Conservation (phyloP, 2,329 filamentous ascomycete species). For the Drechslerella stenobrocha region DNA sequence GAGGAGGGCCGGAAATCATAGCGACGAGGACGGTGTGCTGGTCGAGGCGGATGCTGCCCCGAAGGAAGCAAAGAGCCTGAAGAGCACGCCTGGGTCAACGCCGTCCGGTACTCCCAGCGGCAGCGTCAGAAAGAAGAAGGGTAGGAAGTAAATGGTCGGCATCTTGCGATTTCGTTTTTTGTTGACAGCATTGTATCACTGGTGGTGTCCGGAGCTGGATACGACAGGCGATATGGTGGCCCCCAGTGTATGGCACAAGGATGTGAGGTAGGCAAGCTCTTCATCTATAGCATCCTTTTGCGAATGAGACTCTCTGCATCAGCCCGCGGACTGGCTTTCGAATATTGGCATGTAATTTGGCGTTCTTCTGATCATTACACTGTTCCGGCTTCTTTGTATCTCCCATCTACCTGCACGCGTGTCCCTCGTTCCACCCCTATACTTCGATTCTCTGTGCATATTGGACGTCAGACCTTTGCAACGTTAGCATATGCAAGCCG, state of each 20-base stretch:
- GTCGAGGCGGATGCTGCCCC: constrained; percentile 63
- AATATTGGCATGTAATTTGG: constrained; percentile 50
- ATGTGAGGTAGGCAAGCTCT: constrained; percentile 10
- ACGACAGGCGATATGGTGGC: constrained; percentile 1
- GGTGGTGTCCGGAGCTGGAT: too few species aligned
- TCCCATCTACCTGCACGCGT: constrained; percentile 3
- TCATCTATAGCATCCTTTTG: constrained; percentile 8
- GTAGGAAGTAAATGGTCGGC: constrained; percentile 38
- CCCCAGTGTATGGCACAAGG: background rate
- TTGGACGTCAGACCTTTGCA: constrained; percentile 6
- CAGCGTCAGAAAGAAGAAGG: constrained; percentile 49
- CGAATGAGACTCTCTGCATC: background rate
- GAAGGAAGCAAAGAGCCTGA: constrained; percentile 21
- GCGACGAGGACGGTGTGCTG: constrained; percentile 75
- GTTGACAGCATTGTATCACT: too few species aligned
- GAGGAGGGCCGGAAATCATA: constrained; percentile 56
- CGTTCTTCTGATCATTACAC: constrained; percentile 47
- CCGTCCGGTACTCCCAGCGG: constrained; percentile 33
- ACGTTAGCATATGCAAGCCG: too few species aligned
- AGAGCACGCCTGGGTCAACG: constrained; percentile 33
- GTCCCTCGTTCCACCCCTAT: background rate
- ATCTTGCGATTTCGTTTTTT: background rate
- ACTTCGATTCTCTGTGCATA: constrained; percentile 47
- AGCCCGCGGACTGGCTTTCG: constrained; percentile 5
- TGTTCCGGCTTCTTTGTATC: constrained; percentile 14